Percentiles rank a stretch among this genome's conserved stretches.
Conservation (phyloP, 352 stramenopile species). For the Globisporangium paroecandrum region DNA sequence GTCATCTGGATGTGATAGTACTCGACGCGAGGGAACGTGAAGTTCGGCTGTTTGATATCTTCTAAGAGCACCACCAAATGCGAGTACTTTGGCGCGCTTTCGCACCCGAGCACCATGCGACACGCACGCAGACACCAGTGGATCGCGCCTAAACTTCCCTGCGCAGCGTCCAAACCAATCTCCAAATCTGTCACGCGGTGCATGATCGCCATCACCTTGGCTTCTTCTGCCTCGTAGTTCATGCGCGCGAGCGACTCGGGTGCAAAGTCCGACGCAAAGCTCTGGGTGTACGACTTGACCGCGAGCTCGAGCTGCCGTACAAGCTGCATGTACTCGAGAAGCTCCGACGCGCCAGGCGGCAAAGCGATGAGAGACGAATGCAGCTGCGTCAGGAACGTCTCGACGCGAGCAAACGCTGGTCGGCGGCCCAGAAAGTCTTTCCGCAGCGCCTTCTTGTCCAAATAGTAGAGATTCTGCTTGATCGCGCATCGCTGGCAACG, state of each 20-base stretch:
- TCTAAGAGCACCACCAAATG: slow-evolving; percentile 66
- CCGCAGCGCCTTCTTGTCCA: slow-evolving; percentile 56
- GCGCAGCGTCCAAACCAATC: slow-evolving; percentile 46
- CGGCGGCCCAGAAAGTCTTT: slow-evolving; percentile 43
- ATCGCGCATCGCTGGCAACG: slow-evolving; percentile 67
- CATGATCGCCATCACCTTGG: slow-evolving; percentile 42
- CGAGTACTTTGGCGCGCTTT: slow-evolving; percentile 53
- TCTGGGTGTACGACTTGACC: slow-evolving; percentile 31
- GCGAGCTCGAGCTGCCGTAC: slow-evolving; percentile 25
- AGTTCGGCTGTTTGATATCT: slow-evolving; percentile 43
- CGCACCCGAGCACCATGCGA: slow-evolving; percentile 47
- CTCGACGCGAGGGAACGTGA: slow-evolving; percentile 60
- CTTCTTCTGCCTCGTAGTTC: slow-evolving; percentile 37
- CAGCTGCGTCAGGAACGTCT: slow-evolving; percentile 54
- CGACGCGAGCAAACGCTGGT: slow-evolving; percentile 45
- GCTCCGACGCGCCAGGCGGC: slow-evolving; percentile 45
- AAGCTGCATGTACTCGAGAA: slow-evolving; percentile 43
- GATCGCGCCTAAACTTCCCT: slow-evolving; percentile 52
- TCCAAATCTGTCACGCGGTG: slow-evolving; percentile 57
- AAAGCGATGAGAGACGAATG: slow-evolving; percentile 49
- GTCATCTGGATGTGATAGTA: slow-evolving; percentile 70
- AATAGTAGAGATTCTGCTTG: slow-evolving; percentile 62
- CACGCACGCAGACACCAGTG: slow-evolving; percentile 81
- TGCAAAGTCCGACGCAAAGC: slow-evolving; percentile 55
- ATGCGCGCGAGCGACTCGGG: slow-evolving; percentile 40